Conservation (phyloP, 108 stramenopile species). For the Stephanodiscus triporus region DNA sequence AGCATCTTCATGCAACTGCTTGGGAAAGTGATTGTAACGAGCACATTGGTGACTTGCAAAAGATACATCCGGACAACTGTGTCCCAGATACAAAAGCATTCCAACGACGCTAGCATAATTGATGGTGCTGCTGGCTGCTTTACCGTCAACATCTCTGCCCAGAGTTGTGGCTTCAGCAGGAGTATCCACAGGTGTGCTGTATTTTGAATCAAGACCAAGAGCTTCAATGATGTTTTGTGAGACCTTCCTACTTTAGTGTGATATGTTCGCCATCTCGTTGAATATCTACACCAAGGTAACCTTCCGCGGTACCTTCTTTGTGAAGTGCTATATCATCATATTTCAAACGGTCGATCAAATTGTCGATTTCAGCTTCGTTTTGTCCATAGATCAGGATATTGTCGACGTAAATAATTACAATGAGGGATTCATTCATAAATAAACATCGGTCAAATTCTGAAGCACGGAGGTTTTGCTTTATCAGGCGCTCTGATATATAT, state of each 20-base stretch:
- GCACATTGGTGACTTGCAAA: slow-evolving; percentile 40
- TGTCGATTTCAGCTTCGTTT: slow-evolving; percentile 7
- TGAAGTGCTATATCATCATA: slow-evolving; percentile 5
- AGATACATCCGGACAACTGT: slow-evolving; percentile 29
- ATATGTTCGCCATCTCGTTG: not conserved
- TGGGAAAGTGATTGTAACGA: slow-evolving; percentile 10
- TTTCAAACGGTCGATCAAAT: slow-evolving; percentile 13
- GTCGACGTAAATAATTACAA: slow-evolving; percentile 53
- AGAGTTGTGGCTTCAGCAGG: slow-evolving; percentile 1
- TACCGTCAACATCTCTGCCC: not conserved
- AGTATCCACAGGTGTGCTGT: not conserved
- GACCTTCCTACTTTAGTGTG: slow-evolving; percentile 46
- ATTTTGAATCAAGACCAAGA: slow-evolving; percentile 34
- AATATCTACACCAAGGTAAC: slow-evolving; percentile 25
- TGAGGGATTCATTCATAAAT: slow-evolving; percentile 26
- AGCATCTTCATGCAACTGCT: slow-evolving; percentile 18
- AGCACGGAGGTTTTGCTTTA: slow-evolving; percentile 10
- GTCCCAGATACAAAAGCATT: slow-evolving; percentile 2
- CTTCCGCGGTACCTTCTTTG: slow-evolving; percentile 16
- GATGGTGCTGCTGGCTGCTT: not conserved
- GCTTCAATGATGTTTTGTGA: slow-evolving; percentile 52
- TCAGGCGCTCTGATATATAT: slow-evolving; percentile 19
- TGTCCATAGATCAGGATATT: slow-evolving; percentile 25
- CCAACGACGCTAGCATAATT: not conserved
- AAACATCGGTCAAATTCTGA: slow-evolving; percentile 54